Percentiles rank a stretch among this genome's conserved stretches.
phyloP scores from a whole-genome alignment of 179 eudicot genomes.

The Amaranthus tricolor region DNA sequence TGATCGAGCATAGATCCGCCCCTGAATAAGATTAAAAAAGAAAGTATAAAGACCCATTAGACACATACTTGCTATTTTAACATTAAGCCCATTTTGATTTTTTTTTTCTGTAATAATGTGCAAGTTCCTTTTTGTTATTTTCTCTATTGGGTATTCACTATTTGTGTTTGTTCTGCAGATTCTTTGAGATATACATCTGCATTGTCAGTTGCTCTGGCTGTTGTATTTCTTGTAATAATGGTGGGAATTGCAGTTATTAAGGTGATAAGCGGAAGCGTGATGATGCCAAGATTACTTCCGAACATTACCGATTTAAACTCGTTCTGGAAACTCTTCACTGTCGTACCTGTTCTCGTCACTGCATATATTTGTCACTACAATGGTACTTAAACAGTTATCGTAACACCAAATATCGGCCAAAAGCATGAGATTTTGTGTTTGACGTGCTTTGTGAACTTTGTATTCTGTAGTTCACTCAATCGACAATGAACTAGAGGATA shows the following conservation, averaged over 20 bases:
- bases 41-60: too few relatives aligned
- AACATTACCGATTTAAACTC: slow-evolving; percentile 45
- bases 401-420: neutral
- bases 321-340: slow-evolving; percentile 63
- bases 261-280: slow-evolving; percentile 42
- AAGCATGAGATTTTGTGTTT: neutral
- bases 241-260: slow-evolving; percentile 52
- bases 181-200: slow-evolving; percentile 61
- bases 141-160: neutral
- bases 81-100: too few relatives aligned
- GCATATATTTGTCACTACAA: slow-evolving; percentile 69
- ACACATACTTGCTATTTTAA: neutral
- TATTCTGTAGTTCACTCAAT: slow-evolving; percentile 55
- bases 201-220: slow-evolving; percentile 57
- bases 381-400: slow-evolving; percentile 36
- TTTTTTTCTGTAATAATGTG: too few relatives aligned
- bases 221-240: slow-evolving; percentile 53
- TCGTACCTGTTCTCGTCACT: slow-evolving; percentile 67
- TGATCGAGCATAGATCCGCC: too few relatives aligned
- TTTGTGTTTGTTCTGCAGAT: slow-evolving; percentile 42
- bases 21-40: too few relatives aligned
- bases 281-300: slow-evolving; percentile 57
- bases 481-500: slow-evolving; percentile 70
- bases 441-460: slow-evolving; percentile 5
- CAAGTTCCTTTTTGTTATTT: neutral